phyloP scores from a whole-genome alignment of 1,284 basidiomycete genomes.

The Chalciporus piperatoides region DNA sequence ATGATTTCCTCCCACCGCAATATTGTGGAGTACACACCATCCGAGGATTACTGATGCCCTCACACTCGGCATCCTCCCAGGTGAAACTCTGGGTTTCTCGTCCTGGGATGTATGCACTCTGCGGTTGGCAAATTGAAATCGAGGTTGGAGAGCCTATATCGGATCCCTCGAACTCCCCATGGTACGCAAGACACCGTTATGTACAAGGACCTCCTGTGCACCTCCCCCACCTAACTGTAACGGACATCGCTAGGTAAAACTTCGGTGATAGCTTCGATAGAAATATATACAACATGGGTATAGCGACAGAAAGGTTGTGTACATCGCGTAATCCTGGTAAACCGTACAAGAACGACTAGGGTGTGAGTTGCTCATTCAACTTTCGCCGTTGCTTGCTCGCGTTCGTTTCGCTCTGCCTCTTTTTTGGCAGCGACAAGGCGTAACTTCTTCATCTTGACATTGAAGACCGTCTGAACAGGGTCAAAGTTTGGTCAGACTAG shows the following conservation, averaged over 20 bases:
- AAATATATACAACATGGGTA: slow-evolving; percentile 6
- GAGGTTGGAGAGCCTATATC: slow-evolving; percentile 46
- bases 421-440: slow-evolving; percentile 53
- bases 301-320: slow-evolving; percentile 1
- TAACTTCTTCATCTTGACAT: slow-evolving; percentile 61
- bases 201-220: slow-evolving; percentile 45
- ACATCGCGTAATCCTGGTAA: background rate
- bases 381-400: slow-evolving; percentile 28
- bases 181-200: slow-evolving; percentile 47
- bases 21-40: slow-evolving; percentile 61
- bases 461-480: slow-evolving; percentile 61
- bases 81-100: slow-evolving; percentile 55
- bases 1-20: slow-evolving; percentile 44
- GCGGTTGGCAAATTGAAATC: slow-evolving; percentile 62
- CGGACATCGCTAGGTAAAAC: slow-evolving; percentile 24
- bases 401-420: slow-evolving; percentile 33
- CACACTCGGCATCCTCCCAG: slow-evolving; percentile 39
- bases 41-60: slow-evolving; percentile 53
- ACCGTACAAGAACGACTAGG: background rate
- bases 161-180: slow-evolving; percentile 14
- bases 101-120: slow-evolving; percentile 63
- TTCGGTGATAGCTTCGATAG: background rate
- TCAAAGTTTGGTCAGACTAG: background rate
- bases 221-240: slow-evolving; percentile 44
- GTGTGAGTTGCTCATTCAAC: slow-evolving; percentile 16